These are phyloP conservation scores for Quercus mongolica DNA, from an alignment of 306 rosid genomes.

Conservation along the genomic window DNA sequence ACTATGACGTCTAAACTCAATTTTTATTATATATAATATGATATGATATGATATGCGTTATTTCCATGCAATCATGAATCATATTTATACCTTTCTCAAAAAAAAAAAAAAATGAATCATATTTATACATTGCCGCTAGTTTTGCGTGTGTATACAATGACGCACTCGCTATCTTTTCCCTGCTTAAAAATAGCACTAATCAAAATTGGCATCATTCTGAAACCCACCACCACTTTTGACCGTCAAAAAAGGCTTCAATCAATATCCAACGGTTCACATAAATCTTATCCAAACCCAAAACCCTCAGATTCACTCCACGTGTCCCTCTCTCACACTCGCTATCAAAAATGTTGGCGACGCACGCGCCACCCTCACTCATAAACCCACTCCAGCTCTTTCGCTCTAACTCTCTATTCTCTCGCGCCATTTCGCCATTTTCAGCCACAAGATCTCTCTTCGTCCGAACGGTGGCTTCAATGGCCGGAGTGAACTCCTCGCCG, in stretches of 20 bases:
- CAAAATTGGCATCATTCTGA: too few species aligned
- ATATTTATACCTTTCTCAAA: too few species aligned
- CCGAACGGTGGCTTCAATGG: slow-evolving; percentile 32
- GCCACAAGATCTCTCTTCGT: slow-evolving; percentile 14
- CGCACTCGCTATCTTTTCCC: too few species aligned
- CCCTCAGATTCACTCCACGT: not conserved
- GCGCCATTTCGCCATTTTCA: slow-evolving; percentile 15
- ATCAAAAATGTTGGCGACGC: slow-evolving; percentile 24
- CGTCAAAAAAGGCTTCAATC: not conserved
- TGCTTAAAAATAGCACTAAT: too few species aligned
- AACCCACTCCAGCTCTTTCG: slow-evolving; percentile 15
- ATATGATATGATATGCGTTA: too few species aligned
- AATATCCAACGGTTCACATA: not conserved
- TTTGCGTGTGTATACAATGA: too few species aligned
- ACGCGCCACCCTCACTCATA: slow-evolving; percentile 30
- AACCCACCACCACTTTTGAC: not conserved
- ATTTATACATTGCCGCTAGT: too few species aligned
- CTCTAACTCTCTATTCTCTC: not conserved
- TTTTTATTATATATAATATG: too few species aligned
- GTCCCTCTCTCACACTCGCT: not conserved
- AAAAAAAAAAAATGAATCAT: too few species aligned
- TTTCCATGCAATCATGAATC: too few species aligned
- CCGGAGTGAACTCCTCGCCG: slow-evolving; percentile 15
- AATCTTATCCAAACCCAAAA: not conserved
- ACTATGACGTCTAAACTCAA: too few species aligned